Base-by-base conservation (phyloP, 2,329 filamentous ascomycete species). In the Pseudogymnoascus verrucosus region DNA sequence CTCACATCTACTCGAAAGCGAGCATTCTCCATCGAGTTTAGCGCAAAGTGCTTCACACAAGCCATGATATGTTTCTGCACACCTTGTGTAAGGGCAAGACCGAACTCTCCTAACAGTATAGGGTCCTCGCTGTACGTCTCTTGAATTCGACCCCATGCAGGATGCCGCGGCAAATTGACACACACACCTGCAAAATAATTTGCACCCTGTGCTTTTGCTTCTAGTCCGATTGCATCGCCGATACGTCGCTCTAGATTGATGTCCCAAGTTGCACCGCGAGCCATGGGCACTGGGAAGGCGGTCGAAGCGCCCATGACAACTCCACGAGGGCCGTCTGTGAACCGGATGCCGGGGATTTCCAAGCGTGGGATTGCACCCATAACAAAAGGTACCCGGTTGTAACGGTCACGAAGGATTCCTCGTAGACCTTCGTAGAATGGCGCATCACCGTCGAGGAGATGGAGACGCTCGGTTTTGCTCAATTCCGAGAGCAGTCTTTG, bases 101-200 rank as follows among this genome's bases (percentile, higher is more conserved):
- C 70, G 34, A 71, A 71, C 36, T 69, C 68, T 2, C 72, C 71
- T 4, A 71, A 68, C 2, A 75, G 64, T 28, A 72, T 74, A 1
- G 68, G 28, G 37, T 76, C 74, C 62, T 75, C 74, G 1, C 74
- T 73, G 64, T 62, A 71, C 65, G 64, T 69, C 60, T 69, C 66
- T 26, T 68, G 69, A 51, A 69, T 68, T 4, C 70, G 64, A 6
- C 70, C 70, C 60, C 73, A 70, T 19, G 72, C 64, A 19, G 73
- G 74, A 23, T 76, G 36, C 4, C 36, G 36, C 44, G 69, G 69
- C 23, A 71, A 67, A 63, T 71, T 71, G 61, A 72, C 68, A 40
- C 70, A 71, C 5, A 71, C 65, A 3, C 70, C 70, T 11, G 64
- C 68, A 40, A 70, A 69, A 62, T 63, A 69, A 37, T 72, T 71